A percentile compares a stretch with the other conserved stretches of the same genome.
Evolutionary conservation across 176 grass and related monocot species (phyloP).

Genomic region (Tuctoria greenei): DNA sequence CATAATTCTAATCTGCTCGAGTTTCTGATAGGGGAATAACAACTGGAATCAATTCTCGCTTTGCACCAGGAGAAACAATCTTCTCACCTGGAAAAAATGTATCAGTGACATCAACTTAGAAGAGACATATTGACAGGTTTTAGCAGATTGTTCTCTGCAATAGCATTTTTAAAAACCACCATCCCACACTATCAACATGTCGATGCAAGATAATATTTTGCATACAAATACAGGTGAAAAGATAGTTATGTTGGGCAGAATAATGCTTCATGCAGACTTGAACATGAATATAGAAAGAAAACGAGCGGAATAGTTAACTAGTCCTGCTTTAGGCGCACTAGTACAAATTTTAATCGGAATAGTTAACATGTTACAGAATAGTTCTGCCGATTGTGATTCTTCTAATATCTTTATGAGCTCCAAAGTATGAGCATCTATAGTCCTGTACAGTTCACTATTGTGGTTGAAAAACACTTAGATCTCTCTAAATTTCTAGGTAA

Average conservation of each 20-base stretch:
- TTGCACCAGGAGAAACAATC: slow-evolving; percentile 87
- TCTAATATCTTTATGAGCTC: slow-evolving; percentile 59
- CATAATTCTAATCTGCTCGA: slow-evolving; percentile 53
- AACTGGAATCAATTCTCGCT: slow-evolving; percentile 71
- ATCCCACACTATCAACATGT: too few relatives aligned
- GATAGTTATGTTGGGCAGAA: too few relatives aligned
- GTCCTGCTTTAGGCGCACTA: too few relatives aligned
- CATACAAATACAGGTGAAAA: too few relatives aligned
- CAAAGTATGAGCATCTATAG: slow-evolving; percentile 59
- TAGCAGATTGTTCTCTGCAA: background rate
- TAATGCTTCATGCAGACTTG: too few relatives aligned
- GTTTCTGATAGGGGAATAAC: slow-evolving; percentile 81
- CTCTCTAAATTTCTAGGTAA: slow-evolving; percentile 58
- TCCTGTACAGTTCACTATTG: slow-evolving; percentile 56
- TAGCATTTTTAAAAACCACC: too few relatives aligned
- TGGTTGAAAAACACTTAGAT: slow-evolving; percentile 64
- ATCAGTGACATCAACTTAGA: background rate
- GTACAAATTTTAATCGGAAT: too few relatives aligned
- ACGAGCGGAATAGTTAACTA: too few relatives aligned
- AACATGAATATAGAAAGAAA: too few relatives aligned
- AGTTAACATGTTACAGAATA: too few relatives aligned
- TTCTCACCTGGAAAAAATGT: slow-evolving; percentile 54
- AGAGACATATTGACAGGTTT: background rate
- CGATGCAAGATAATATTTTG: too few relatives aligned
- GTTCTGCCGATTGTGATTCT: slow-evolving; percentile 58